phyloP scores from a whole-genome alignment of 768 basidiomycete species.

The Tylopilus vinaceipallidus region DNA sequence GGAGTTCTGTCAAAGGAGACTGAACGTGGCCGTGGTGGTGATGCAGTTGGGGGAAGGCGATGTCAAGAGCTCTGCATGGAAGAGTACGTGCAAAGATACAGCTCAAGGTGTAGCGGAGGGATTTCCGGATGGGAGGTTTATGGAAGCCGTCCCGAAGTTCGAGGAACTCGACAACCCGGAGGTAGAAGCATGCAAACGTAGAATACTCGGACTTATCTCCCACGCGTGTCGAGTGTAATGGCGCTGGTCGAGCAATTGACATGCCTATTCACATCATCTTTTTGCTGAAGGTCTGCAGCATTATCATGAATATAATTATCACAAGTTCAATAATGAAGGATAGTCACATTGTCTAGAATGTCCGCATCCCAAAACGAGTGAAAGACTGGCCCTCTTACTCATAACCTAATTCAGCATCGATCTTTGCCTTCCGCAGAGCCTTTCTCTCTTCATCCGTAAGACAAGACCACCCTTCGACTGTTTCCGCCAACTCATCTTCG shows the following conservation, averaged over 20 bases:
- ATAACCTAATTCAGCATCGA: slow-evolving; percentile 61
- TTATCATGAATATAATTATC: not conserved
- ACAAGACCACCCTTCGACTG: slow-evolving; percentile 60
- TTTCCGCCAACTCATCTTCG: slow-evolving; percentile 77
- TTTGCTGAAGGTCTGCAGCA: not conserved
- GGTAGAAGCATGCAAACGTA: slow-evolving; percentile 20
- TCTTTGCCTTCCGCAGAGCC: slow-evolving; percentile 56
- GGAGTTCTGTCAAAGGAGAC: slow-evolving; percentile 11
- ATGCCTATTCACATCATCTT: not conserved
- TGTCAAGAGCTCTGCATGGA: slow-evolving; percentile 14
- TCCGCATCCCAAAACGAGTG: not conserved
- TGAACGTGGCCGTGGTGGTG: slow-evolving; percentile 19
- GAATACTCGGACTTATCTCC: slow-evolving; percentile 22
- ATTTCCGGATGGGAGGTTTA: slow-evolving; percentile 12
- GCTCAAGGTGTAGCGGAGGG: slow-evolving; percentile 7
- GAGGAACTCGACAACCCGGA: slow-evolving; percentile 9
- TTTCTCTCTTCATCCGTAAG: slow-evolving; percentile 43
- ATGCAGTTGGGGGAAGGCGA: slow-evolving; percentile 12
- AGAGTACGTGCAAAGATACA: slow-evolving; percentile 5
- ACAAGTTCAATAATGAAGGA: no score
- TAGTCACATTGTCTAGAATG: not conserved
- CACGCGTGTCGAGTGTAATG: not conserved
- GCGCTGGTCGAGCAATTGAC: not conserved
- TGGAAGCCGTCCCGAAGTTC: slow-evolving; percentile 22
- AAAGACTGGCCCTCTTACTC: slow-evolving; percentile 31